These are phyloP conservation scores for Entelexis paramagnoliae DNA, from an alignment of 1,139 yeast genomes.

Conservation along the genomic window DNA sequence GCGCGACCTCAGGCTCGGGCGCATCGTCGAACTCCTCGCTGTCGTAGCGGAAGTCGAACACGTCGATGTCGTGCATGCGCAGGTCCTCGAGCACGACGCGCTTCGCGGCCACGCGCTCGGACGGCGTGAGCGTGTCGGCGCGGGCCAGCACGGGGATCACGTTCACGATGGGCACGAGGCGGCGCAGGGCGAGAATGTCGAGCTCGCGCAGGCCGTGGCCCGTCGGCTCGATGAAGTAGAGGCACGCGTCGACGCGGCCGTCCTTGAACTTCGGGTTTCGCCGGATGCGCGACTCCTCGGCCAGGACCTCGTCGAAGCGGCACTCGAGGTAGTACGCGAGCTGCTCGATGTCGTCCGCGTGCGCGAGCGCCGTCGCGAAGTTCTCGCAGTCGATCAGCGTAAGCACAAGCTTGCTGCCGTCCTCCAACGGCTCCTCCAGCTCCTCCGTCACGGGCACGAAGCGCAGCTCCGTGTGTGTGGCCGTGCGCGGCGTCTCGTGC, in stretches of 20 bases:
- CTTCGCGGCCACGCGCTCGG: conserved; percentile 70
- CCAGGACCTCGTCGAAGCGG: conserved; percentile 84
- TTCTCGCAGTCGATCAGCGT: conserved; percentile 95
- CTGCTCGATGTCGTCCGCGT: conserved; percentile 77
- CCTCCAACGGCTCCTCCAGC: conserved; percentile 42
- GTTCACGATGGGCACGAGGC: conserved; percentile 77
- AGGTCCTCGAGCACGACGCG: conserved; percentile 63
- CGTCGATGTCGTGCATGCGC: conserved; percentile 55
- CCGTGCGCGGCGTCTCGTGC: conserved; percentile 29
- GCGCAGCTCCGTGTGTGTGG: conserved; percentile 1
- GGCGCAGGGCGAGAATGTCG: conserved; percentile 72
- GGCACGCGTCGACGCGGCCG: conserved; percentile 83
- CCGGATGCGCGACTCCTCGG: conserved; percentile 92
- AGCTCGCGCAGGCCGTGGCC: conserved; percentile 66
- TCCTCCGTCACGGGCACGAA: conserved; percentile 18
- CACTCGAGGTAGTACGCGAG: conserved; percentile 87
- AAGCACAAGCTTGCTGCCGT: conserved; percentile 71
- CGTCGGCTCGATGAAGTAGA: conserved; percentile 85
- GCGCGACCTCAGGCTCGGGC: conserved; percentile 37
- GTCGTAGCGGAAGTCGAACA: conserved; percentile 55
- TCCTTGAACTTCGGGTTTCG: conserved; percentile 77
- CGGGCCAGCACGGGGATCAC: conserved; percentile 90
- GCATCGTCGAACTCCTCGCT: conserved; percentile 6
- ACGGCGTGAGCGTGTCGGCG: conserved; percentile 60
- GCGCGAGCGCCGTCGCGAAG: conserved; percentile 87